Conservation (phyloP, 2,329 filamentous ascomycete genomes). For the Claviceps sp. region DNA sequence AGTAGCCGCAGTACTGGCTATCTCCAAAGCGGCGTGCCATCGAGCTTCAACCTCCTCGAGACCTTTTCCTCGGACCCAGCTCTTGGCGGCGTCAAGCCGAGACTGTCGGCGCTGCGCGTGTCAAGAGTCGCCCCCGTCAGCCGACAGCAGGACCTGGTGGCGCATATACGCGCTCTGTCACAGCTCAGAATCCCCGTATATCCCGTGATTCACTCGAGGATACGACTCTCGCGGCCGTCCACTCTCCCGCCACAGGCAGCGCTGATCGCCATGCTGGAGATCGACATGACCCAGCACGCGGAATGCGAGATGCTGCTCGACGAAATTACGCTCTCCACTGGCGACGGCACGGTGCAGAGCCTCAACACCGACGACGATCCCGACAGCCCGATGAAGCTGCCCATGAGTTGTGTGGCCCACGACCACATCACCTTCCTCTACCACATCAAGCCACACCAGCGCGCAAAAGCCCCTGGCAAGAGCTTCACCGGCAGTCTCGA, state of each 20-base stretch:
- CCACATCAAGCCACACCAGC: conserved; percentile 41
- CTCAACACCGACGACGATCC: conserved; percentile 29
- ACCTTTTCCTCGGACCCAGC: conserved; percentile 55
- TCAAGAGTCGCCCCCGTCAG: conserved; percentile 60
- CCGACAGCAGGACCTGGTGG: conserved; percentile 45
- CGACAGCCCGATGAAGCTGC: conserved; percentile 31
- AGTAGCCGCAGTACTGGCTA: conserved; percentile 40
- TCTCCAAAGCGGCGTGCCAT: conserved; percentile 53
- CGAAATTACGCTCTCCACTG: conserved; percentile 42
- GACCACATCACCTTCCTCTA: conserved; percentile 69
- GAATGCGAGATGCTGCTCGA: conserved; percentile 52
- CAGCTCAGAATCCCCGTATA: conserved; percentile 50
- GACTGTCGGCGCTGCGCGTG: conserved; percentile 60
- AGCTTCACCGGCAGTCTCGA: conserved; percentile 38
- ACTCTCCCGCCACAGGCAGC: conserved; percentile 43
- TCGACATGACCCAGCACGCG: conserved; percentile 60
- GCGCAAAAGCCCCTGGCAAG: conserved; percentile 32
- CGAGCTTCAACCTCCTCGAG: conserved; percentile 64
- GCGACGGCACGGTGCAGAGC: conserved; percentile 44
- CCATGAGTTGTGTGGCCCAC: conserved; percentile 51
- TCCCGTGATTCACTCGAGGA: conserved; percentile 58
- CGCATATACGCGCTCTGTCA: conserved; percentile 50
- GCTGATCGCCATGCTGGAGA: conserved; percentile 56
- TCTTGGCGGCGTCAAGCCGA: conserved; percentile 47
- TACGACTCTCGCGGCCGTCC: conserved; percentile 56